A percentile compares a stretch with the other conserved stretches of the same genome.
phyloP scores from a whole-genome alignment of 768 basidiomycete species.

The Rhodosporidiobolus sp. region DNA sequence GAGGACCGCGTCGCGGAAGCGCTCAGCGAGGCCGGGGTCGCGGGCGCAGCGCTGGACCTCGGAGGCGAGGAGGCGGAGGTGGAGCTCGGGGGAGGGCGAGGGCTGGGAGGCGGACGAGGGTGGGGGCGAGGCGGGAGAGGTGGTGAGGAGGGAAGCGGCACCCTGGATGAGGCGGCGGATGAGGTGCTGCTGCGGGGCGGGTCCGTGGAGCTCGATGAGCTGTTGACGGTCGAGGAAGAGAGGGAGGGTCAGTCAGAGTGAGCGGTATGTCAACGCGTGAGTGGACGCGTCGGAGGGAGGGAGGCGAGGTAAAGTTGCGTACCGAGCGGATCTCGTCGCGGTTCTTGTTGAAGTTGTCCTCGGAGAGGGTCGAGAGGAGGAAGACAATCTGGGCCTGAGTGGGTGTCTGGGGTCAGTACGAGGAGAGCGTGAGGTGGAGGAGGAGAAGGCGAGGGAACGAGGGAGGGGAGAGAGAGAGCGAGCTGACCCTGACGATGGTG shows the following conservation, averaged over 20 bases:
- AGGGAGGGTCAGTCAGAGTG: not conserved
- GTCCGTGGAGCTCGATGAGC: slow-evolving; percentile 94
- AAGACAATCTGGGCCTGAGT: slow-evolving; percentile 74
- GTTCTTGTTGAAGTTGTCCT: slow-evolving; percentile 94
- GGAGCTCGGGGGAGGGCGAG: slow-evolving; percentile 61
- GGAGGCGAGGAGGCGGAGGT: slow-evolving; percentile 79
- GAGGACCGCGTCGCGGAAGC: slow-evolving; percentile 85
- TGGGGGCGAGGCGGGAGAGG: slow-evolving; percentile 59
- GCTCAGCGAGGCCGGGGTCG: slow-evolving; percentile 83
- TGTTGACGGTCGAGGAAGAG: slow-evolving; percentile 49
- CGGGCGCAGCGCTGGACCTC: slow-evolving; percentile 84
- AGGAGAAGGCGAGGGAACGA: not conserved
- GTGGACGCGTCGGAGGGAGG: not conserved
- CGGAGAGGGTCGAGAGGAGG: slow-evolving; percentile 88
- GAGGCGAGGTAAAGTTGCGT: not conserved
- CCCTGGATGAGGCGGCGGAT: slow-evolving; percentile 91
- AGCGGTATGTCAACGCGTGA: not conserved
- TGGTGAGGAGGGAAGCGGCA: slow-evolving; percentile 53
- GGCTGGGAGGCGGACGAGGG: slow-evolving; percentile 49
- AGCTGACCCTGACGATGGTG: slow-evolving; percentile 19
- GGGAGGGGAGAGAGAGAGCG: too few relatives aligned
- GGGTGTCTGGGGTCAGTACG: too few relatives aligned
- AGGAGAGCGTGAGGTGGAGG: slow-evolving; percentile 45
- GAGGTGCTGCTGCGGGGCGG: slow-evolving; percentile 96
- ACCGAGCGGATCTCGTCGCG: slow-evolving; percentile 92